Conservation (phyloP, 192 early-diverging fungal species). For the Rhizophagus clarus region DNA sequence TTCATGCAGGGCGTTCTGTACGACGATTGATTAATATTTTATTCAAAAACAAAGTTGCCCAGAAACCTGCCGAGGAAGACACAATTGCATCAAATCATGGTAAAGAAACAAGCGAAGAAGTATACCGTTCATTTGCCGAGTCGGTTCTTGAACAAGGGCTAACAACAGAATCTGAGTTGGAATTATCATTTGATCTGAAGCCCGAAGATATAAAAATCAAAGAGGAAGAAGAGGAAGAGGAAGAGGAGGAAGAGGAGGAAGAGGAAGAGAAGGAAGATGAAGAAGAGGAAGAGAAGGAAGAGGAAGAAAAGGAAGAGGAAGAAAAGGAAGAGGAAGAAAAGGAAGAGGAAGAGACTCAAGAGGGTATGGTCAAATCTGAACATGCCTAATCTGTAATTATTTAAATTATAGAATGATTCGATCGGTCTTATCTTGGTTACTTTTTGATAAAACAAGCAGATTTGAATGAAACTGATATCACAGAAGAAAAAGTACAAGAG, state of each 20-base stretch:
- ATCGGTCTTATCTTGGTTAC: background rate
- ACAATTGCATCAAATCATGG: background rate
- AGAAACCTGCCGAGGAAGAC: constrained; percentile 2
- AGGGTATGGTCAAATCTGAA: constrained; percentile 11
- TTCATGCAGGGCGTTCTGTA: no score
- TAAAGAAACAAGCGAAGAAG: constrained; percentile 20
- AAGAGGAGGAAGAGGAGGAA: background rate
- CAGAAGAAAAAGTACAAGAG: background rate
- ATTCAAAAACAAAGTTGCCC: constrained; percentile 6
- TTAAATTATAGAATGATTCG: background rate
- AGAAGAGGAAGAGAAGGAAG: background rate
- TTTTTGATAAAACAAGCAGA: background rate
- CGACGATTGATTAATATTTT: background rate
- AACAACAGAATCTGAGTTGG: constrained; percentile 15
- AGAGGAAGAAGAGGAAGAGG: constrained; percentile 1
- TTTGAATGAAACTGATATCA: background rate
- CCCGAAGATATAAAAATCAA: constrained; percentile 26
- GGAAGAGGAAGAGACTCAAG: constrained; percentile 10
- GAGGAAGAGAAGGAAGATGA: background rate
- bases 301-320: constrained; percentile 7
- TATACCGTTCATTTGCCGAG: constrained; percentile 27
- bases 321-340: background rate
- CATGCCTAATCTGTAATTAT: background rate
- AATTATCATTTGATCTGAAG: constrained; percentile 28
- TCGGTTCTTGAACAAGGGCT: constrained; percentile 11